Conservation (phyloP, 208 protist genomes). For the Vickermania spadyakhi region DNA sequence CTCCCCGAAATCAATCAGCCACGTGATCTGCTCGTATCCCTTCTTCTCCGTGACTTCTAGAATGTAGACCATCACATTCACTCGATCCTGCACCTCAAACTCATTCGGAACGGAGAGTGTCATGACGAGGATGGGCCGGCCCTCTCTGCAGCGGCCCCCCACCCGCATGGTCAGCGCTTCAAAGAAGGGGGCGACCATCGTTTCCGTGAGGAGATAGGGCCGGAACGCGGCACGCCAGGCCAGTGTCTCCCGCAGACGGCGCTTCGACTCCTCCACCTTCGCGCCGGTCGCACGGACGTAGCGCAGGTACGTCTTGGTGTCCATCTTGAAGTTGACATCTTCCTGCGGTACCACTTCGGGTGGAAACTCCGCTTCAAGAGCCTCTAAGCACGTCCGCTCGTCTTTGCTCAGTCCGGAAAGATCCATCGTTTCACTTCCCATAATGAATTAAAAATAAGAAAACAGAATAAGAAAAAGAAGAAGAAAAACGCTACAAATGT, state of each 20-base stretch:
- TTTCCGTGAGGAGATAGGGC: slow-evolving; percentile 33
- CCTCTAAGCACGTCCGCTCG: slow-evolving; percentile 30
- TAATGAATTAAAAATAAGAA: too few relatives aligned
- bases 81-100: slow-evolving; percentile 30
- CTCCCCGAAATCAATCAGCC: slow-evolving; percentile 55
- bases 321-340: slow-evolving; percentile 28
- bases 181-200: slow-evolving; percentile 29
- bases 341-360: slow-evolving; percentile 16
- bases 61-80: slow-evolving; percentile 51
- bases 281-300: slow-evolving; percentile 42
- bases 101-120: slow-evolving; percentile 37
- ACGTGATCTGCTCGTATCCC: slow-evolving; percentile 52
- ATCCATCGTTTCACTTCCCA: background rate
- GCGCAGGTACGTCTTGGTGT: slow-evolving; percentile 43
- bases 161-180: slow-evolving; percentile 25
- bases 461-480: too few relatives aligned
- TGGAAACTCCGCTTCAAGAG: slow-evolving; percentile 25
- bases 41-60: slow-evolving; percentile 45
- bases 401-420: slow-evolving; percentile 10
- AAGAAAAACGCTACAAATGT: too few relatives aligned
- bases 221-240: slow-evolving; percentile 39
- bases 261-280: slow-evolving; percentile 24
- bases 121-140: slow-evolving; percentile 47
- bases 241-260: slow-evolving; percentile 30
- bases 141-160: slow-evolving; percentile 24